phyloP scores from a whole-genome alignment of 306 rosid genomes.

The Quercus cerris region DNA sequence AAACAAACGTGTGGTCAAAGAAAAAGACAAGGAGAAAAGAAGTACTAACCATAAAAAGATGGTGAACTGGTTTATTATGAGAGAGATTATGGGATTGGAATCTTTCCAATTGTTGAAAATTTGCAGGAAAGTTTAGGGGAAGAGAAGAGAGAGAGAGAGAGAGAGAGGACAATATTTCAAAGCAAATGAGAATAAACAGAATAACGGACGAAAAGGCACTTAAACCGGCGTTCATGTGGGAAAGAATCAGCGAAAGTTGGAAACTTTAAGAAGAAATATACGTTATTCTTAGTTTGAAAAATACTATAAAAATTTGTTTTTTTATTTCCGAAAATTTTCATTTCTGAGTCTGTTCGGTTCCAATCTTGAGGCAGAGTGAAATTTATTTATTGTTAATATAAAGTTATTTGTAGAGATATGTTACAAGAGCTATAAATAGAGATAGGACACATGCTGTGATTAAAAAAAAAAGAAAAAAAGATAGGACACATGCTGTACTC shows the following conservation, averaged over 20 bases:
- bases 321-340: too few relatives aligned
- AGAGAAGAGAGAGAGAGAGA: constrained; percentile 11
- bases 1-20: neutral
- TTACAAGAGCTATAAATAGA: too few relatives aligned
- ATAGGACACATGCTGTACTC: too few relatives aligned
- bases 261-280: neutral
- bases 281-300: neutral
- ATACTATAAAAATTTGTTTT: neutral
- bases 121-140: constrained; percentile 27
- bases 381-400: too few relatives aligned
- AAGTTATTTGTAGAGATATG: too few relatives aligned
- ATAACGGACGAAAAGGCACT: constrained; percentile 38
- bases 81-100: constrained; percentile 15
- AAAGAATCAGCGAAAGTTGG: constrained; percentile 20
- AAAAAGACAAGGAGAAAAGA: neutral
- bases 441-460: too few relatives aligned
- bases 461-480: too few relatives aligned
- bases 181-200: constrained; percentile 32
- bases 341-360: too few relatives aligned
- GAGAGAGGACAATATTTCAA: constrained; percentile 23
- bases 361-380: too few relatives aligned
- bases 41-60: constrained; percentile 29
- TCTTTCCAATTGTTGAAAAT: constrained; percentile 7
- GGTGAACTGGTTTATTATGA: constrained; percentile 18
- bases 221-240: constrained; percentile 35